Evolutionary conservation across 768 basidiomycete species (phyloP).

Genomic region (Dentipellis fragilis): DNA sequence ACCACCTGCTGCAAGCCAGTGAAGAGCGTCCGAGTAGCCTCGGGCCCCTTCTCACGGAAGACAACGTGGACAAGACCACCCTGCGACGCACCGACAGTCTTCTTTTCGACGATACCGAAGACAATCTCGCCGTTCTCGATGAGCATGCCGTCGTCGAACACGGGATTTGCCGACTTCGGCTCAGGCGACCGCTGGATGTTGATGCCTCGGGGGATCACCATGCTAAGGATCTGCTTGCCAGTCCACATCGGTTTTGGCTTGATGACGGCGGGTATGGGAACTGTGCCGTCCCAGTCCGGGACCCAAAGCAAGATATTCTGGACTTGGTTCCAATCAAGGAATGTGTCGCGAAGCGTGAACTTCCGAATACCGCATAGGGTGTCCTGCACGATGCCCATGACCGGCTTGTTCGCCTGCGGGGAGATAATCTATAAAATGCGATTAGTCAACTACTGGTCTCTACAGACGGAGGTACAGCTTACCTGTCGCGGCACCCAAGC

Average conservation of each 20-base stretch:
- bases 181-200: slow-evolving; percentile 82
- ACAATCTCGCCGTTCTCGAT: slow-evolving; percentile 96
- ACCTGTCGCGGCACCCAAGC: slow-evolving; percentile 98
- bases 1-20: slow-evolving; percentile 92
- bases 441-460: background rate
- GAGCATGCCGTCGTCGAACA: slow-evolving; percentile 88
- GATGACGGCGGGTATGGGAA: slow-evolving; percentile 89
- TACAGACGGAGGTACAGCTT: slow-evolving; percentile 8
- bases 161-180: slow-evolving; percentile 68
- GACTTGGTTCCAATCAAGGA: slow-evolving; percentile 91
- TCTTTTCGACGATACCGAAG: slow-evolving; percentile 94
- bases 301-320: slow-evolving; percentile 98
- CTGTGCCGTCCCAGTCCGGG: slow-evolving; percentile 90
- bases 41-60: slow-evolving; percentile 95
- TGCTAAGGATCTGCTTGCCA: slow-evolving; percentile 90
- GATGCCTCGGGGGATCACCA: slow-evolving; percentile 91
- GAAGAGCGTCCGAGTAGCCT: slow-evolving; percentile 82
- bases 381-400: slow-evolving; percentile 99
- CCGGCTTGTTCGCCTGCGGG: slow-evolving; percentile 98
- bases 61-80: slow-evolving; percentile 94
- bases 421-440: slow-evolving; percentile 73
- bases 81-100: slow-evolving; percentile 93
- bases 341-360: slow-evolving; percentile 90
- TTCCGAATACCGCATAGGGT: slow-evolving; percentile 96
- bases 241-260: slow-evolving; percentile 98